Conservation (phyloP, 164 flowering plant genomes). For the Berberis vulgaris region DNA sequence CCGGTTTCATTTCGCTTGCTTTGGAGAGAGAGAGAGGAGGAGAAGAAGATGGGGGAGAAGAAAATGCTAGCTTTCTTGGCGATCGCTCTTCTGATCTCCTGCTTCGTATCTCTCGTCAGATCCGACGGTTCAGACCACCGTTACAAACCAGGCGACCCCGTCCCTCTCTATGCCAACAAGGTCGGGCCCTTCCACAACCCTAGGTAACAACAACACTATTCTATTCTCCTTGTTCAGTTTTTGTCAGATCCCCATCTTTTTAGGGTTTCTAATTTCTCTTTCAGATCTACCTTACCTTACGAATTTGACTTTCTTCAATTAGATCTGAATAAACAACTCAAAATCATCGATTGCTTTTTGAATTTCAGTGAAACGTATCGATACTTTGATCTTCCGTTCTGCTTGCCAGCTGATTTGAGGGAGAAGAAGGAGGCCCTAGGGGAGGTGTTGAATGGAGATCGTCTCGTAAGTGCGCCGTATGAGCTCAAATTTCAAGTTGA, state of each 20-base stretch:
- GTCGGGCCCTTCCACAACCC: conserved; percentile 69
- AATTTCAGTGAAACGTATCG: conserved; percentile 36
- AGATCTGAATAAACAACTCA: not conserved
- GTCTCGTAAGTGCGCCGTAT: conserved; percentile 32
- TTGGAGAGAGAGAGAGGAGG: not conserved
- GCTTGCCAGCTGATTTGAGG: conserved; percentile 19
- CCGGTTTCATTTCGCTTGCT: no score
- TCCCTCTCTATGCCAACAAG: conserved; percentile 68
- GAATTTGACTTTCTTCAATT: not conserved
- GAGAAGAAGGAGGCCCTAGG: conserved; percentile 38
- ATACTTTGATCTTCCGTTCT: conserved; percentile 35
- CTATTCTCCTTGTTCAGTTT: no score
- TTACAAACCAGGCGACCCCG: conserved; percentile 46
- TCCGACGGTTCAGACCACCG: conserved; percentile 52
- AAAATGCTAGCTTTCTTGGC: conserved; percentile 7
- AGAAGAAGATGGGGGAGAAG: conserved; percentile 13
- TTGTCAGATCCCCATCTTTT: conserved; percentile 1
- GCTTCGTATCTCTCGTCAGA: conserved; percentile 17
- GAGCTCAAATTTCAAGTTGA: conserved; percentile 25
- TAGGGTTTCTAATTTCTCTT: not conserved
- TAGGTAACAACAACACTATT: conserved; percentile 8
- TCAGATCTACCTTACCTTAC: not conserved
- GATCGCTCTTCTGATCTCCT: conserved; percentile 18
- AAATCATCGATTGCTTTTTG: not conserved
- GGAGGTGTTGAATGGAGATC: conserved; percentile 34